A percentile compares a stretch with the other conserved stretches of the same genome.
Conservation (phyloP, 495 filamentous ascomycete species). For the Letharia columbiana region DNA sequence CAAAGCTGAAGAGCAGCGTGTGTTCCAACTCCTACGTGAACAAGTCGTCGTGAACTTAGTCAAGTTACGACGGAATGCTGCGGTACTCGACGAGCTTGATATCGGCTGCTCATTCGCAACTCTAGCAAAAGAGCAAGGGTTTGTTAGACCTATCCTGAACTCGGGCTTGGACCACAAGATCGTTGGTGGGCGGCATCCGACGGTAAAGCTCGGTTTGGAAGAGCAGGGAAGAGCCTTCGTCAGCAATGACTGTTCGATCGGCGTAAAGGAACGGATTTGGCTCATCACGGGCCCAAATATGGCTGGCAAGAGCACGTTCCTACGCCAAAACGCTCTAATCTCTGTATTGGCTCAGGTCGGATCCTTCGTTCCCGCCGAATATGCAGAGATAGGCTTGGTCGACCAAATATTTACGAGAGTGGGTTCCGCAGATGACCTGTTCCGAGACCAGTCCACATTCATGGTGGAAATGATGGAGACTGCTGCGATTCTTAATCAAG, state of each 20-base stretch:
- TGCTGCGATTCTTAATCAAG: constrained; percentile 44
- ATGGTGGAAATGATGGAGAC: constrained; percentile 58
- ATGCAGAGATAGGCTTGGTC: constrained; percentile 76
- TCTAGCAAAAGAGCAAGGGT: constrained; percentile 62
- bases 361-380: constrained; percentile 80
- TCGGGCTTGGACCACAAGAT: constrained; percentile 52
- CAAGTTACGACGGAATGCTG: constrained; percentile 76
- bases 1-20: constrained; percentile 65
- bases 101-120: constrained; percentile 74
- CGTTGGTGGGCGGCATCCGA: constrained; percentile 77
- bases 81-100: constrained; percentile 85
- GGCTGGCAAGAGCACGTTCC: constrained; percentile 92
- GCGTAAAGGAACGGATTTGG: constrained; percentile 61
- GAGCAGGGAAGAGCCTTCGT: constrained; percentile 77
- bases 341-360: constrained; percentile 87
- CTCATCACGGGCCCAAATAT: constrained; percentile 98
- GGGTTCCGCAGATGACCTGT: constrained; percentile 88
- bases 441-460: constrained; percentile 88
- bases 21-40: constrained; percentile 63
- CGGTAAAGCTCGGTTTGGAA: constrained; percentile 71
- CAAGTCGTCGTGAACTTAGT: constrained; percentile 69
- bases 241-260: constrained; percentile 77
- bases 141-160: constrained; percentile 66
- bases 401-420: constrained; percentile 90
- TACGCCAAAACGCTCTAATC: constrained; percentile 90